Percentiles rank a stretch among this genome's conserved stretches.
Evolutionary conservation across 306 rosid species (phyloP).

Genomic region (Albizia julibrissin): DNA sequence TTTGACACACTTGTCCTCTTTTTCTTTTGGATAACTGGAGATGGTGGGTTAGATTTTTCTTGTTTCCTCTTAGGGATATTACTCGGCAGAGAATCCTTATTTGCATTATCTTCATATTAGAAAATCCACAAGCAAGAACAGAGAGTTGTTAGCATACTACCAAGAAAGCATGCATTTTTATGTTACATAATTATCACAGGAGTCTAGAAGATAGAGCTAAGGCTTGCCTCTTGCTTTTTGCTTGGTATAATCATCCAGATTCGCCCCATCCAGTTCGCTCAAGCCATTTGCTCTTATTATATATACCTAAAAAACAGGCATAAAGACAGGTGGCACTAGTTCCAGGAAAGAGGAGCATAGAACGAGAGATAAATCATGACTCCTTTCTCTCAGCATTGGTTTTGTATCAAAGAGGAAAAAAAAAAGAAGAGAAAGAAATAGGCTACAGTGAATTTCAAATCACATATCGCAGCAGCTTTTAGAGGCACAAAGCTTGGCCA

Average conservation of each 20-base stretch:
- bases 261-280: constrained; percentile 65
- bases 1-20: constrained; percentile 37
- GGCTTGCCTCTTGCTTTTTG: constrained; percentile 60
- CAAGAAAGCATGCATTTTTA: background rate
- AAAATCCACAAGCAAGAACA: constrained; percentile 36
- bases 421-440: too few species aligned
- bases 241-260: constrained; percentile 48
- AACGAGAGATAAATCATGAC: background rate
- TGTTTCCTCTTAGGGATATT: constrained; percentile 48
- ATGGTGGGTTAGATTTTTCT: constrained; percentile 33
- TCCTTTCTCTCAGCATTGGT: background rate
- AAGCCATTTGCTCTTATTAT: constrained; percentile 57
- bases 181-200: constrained; percentile 7
- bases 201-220: constrained; percentile 24
- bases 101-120: constrained; percentile 47
- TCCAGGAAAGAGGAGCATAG: constrained; percentile 6
- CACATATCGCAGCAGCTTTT: background rate
- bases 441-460: background rate
- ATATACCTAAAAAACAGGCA: constrained; percentile 55
- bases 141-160: constrained; percentile 3
- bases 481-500: background rate
- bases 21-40: constrained; percentile 49
- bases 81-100: constrained; percentile 25
- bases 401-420: background rate
- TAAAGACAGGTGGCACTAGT: background rate